Conservation (phyloP, 345 rosid species). For the Xanthoceras sorbifolium region DNA sequence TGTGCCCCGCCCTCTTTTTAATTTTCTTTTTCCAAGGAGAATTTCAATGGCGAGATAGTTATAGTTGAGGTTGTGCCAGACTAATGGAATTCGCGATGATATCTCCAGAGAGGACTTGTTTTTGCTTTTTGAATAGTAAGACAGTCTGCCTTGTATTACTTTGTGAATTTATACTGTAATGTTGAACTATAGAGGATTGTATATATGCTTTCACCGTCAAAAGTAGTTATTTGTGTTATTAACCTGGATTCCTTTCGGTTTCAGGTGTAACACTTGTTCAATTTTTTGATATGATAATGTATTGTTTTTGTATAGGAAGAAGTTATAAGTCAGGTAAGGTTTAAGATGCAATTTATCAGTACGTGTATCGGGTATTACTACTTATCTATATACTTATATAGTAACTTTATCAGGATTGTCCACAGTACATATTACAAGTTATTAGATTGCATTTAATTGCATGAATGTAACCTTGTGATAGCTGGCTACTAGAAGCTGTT, state of each 20-base stretch:
- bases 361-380: neutral
- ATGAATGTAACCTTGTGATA: no score
- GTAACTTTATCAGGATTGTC: neutral
- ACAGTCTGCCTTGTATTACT: neutral
- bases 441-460: no score
- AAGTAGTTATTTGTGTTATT: neutral
- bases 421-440: no score
- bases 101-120: neutral
- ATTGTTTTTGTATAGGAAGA: neutral
- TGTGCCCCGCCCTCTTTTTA: no score
- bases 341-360: neutral
- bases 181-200: neutral
- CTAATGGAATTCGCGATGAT: neutral
- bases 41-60: neutral
- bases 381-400: no score
- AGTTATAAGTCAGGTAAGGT: neutral
- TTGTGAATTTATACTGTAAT: neutral
- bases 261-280: neutral
- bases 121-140: neutral
- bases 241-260: neutral
- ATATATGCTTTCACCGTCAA: neutral
- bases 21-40: neutral
- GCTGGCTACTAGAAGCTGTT: no score
- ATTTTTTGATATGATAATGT: neutral
- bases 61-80: neutral